These are phyloP conservation scores for Cenococcum geophilum DNA, from an alignment of 495 filamentous ascomycete genomes.

Conservation along the genomic window DNA sequence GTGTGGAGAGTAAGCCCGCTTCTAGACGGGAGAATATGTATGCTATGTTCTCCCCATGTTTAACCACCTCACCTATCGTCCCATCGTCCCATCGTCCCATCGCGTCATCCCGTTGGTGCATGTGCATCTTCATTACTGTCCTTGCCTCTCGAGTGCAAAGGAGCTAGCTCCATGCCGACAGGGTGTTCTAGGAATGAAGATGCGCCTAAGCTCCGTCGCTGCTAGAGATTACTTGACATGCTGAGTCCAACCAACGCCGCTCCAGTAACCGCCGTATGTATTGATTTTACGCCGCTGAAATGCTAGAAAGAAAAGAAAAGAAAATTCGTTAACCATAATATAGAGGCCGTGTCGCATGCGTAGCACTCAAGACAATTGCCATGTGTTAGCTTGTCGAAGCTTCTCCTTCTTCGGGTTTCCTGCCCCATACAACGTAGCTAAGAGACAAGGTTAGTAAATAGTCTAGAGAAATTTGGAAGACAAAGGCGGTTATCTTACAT, in stretches of 20 bases:
- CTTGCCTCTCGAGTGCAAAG: not conserved
- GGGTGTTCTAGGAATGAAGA: not conserved
- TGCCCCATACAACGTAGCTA: slow-evolving; percentile 37
- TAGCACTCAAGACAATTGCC: not conserved
- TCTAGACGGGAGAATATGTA: not conserved
- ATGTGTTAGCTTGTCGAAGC: slow-evolving; percentile 1
- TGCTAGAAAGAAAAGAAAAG: slow-evolving; percentile 18
- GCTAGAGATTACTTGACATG: slow-evolving; percentile 2
- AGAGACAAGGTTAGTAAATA: slow-evolving; percentile 11
- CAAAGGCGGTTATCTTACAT: slow-evolving; percentile 32
- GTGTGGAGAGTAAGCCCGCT: not conserved
- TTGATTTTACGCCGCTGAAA: slow-evolving; percentile 26
- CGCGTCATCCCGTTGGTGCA: not conserved
- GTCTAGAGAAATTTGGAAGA: not conserved
- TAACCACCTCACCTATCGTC: not conserved
- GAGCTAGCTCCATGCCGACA: not conserved
- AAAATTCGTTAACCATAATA: slow-evolving; percentile 16
- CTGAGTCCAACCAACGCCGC: not conserved
- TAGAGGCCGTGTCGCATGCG: not conserved
- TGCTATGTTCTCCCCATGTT: not conserved
- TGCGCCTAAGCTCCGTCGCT: not conserved
- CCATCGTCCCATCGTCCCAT: not conserved
- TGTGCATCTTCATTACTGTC: not conserved
- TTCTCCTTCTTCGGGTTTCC: slow-evolving; percentile 30
- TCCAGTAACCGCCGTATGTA: slow-evolving; percentile 10